Percentiles rank a stretch among this genome's conserved stretches.
Evolutionary conservation across 805 yeast genomes (phyloP).

Genomic region (Ogataea minuta): DNA sequence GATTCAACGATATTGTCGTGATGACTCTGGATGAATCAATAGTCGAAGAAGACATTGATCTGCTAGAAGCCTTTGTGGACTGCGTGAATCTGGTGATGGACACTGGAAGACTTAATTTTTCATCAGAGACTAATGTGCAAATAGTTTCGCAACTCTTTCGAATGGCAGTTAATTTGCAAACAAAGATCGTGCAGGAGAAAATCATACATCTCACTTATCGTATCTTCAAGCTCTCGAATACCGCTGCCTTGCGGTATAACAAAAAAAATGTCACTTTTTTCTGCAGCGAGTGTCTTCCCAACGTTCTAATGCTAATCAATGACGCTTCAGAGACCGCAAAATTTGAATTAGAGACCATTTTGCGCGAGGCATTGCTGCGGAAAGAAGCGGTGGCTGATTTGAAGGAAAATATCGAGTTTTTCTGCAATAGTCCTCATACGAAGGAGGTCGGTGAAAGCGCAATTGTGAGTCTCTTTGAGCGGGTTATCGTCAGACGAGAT

Average conservation of each 20-base stretch:
- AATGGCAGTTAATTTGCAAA: slow-evolving; percentile 1
- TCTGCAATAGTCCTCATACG: slow-evolving; percentile 28
- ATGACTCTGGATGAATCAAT: slow-evolving; percentile 25
- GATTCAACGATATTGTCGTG: slow-evolving; percentile 38
- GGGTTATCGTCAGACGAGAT: slow-evolving; percentile 34
- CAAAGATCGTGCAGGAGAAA: background rate
- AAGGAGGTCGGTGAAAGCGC: slow-evolving; percentile 17
- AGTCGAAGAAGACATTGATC: slow-evolving; percentile 17
- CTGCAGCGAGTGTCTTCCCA: slow-evolving; percentile 26
- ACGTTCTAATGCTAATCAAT: slow-evolving; percentile 16
- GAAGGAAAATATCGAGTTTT: slow-evolving; percentile 31
- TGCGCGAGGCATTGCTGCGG: slow-evolving; percentile 30
- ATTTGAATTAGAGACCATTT: slow-evolving; percentile 15
- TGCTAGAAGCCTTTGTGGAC: slow-evolving; percentile 22
- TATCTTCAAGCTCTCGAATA: slow-evolving; percentile 26
- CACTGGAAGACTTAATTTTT: slow-evolving; percentile 16
- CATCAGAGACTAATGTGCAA: slow-evolving; percentile 29
- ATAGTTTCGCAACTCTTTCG: slow-evolving; percentile 18
- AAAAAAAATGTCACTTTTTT: slow-evolving; percentile 29
- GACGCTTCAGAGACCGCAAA: background rate
- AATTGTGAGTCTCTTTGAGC: slow-evolving; percentile 32
- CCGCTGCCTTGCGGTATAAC: slow-evolving; percentile 22
- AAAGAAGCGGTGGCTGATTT: slow-evolving; percentile 27
- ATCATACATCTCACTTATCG: slow-evolving; percentile 7
- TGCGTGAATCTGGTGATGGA: slow-evolving; percentile 19